Base-by-base conservation (phyloP, 495 filamentous ascomycete genomes). In the Chaetomidium leptoderma region DNA sequence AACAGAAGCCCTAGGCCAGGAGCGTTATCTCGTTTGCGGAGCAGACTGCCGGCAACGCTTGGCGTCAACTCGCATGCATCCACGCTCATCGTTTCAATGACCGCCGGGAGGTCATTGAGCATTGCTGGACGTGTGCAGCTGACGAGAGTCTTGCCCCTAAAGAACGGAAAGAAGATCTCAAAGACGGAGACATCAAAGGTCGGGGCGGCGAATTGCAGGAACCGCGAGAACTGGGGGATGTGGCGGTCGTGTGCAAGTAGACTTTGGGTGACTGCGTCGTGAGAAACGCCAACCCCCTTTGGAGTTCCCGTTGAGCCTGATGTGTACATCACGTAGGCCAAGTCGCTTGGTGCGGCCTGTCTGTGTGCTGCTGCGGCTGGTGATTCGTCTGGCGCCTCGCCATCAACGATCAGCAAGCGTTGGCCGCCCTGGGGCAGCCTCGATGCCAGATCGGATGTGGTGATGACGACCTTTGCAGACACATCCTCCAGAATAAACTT, bases 291-390 rank as follows among this genome's bases (percentile, higher is more conserved):
- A 2, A 95, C 91, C 0, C 91, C 91, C 73, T 96, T 96, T 2
- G 91, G 91, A 4, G 80, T 81, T n/a, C 91, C 91, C 0, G 90
- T 95, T 6, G 89, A 91, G 13, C 91, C 91, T 14, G 86, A 91
- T 1, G 91, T 96, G 63, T 95, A 96, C 82, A 96, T 88, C 42
- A 96, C 81, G 70, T 95, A 96, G 17, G 90, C 91, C 7, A 89
- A 63, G 61, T 89, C 78, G 1, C 61, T 47, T 2, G 70, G 55
- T 5, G 42, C 55, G 1, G 66, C 58, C 17, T 62, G 27, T 27
- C 48, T 63, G 32, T 56, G 52, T 24, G 51, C 19, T 0, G 6
- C 17, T 2, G 35, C 29, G 11, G 21, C 33, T 32, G 49, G 49
- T 2, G 44, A 10, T 10, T 48, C 19, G 6, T 27, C 24, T 13